Percentiles rank a stretch among this genome's conserved stretches.
These are phyloP conservation scores for Leptodontidium sp. DNA, from an alignment of 2,329 filamentous ascomycete genomes.

Conservation along the genomic window DNA sequence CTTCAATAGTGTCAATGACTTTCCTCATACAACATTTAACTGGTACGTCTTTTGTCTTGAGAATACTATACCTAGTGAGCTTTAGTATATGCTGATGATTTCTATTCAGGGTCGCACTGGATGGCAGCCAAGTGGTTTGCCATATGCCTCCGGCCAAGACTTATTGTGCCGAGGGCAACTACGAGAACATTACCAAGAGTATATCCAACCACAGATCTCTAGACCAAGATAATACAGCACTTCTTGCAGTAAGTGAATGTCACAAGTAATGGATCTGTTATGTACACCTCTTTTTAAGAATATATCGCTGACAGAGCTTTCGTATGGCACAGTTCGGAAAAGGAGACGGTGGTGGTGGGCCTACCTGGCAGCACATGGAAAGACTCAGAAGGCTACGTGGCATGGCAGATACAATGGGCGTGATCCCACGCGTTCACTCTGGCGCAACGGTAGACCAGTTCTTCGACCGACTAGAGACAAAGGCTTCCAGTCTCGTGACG, in stretches of 20 bases:
- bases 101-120: slow-evolving; percentile 73
- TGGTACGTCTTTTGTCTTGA: slow-evolving; percentile 55
- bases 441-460: slow-evolving; percentile 93
- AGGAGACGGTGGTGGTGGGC: slow-evolving; percentile 94
- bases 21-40: slow-evolving; percentile 98
- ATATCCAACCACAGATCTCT: slow-evolving; percentile 93
- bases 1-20: slow-evolving; percentile 99
- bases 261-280: background rate
- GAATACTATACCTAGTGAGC: background rate
- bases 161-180: slow-evolving; percentile 93
- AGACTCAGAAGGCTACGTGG: slow-evolving; percentile 93
- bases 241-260: slow-evolving; percentile 66
- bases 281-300: background rate
- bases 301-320: background rate
- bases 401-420: slow-evolving; percentile 84
- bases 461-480: slow-evolving; percentile 85
- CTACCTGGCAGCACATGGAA: slow-evolving; percentile 92
- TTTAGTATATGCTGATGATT: background rate
- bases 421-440: slow-evolving; percentile 87
- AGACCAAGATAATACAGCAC: slow-evolving; percentile 88
- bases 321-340: slow-evolving; percentile 73
- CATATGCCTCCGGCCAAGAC: slow-evolving; percentile 97
- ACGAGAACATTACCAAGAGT: slow-evolving; percentile 91
- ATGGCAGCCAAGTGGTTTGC: slow-evolving; percentile 95
- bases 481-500: slow-evolving; percentile 76